Evolutionary conservation across 768 basidiomycete species (phyloP), one percentile per base, ranked within the genome.

Genomic region (Lactarius trivialis): DNA sequence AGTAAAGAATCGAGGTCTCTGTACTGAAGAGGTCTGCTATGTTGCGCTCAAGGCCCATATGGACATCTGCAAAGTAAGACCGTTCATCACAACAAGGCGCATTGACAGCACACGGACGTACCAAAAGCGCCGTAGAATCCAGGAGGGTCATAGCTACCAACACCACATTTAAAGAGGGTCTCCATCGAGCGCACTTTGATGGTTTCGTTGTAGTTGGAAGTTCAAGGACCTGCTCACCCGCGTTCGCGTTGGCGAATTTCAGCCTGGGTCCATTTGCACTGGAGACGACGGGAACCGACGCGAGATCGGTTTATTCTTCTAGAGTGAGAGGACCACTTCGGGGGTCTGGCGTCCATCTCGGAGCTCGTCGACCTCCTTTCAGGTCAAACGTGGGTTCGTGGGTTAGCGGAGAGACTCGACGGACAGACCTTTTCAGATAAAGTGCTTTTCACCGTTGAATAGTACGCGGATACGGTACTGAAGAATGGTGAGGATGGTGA

Each of bases 351-450:
- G 77, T 77, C 93, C 94, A 99, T 73, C 88, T 98, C 97, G 55
- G 30, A 98, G 82, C 71, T 98, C 97, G 71, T 98, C 86, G 49
- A 98, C 85, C 86, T 99, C 97, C 94, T 96, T n/a, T n/a, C n/a
- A n/a, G n/a, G 68, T 48, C 21, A 24, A 41, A 65, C 17, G 15
- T 7, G n/a, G 48, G 36, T 60, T 9, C 55, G 30, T 17, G 6
- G 51, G 24, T 8, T 33, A 2, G 9, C 12, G 21, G 24, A 32
- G 6, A 60, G 19, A 37, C 39, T 8, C 34, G 17, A 7, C 7
- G 8, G 33, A 34, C 33, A 34, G 33, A 34, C 95, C 82, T 97
- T 93, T 68, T 94, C 92, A 57, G 79, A 85, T 67, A 98, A 89
- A 98, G 75, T 94, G 87, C 71, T 89, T 92, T 7, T 86, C 87